Base-by-base conservation (phyloP, 2,329 filamentous ascomycete species). In the Colletotrichum sp. region DNA sequence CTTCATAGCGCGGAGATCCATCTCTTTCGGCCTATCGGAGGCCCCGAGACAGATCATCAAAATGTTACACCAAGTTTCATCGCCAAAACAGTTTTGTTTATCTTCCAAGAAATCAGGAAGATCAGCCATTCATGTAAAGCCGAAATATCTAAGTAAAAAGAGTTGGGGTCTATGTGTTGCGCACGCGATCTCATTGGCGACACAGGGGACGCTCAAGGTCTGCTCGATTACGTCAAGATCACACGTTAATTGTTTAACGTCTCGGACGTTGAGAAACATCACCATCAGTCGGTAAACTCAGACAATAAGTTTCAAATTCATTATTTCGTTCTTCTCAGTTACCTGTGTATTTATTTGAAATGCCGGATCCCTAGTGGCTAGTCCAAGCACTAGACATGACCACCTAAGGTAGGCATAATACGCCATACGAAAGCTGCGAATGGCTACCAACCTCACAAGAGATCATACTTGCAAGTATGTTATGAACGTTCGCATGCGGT, bases 111-210 rank as follows among this genome's bases (percentile, higher is more conserved):
- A 52, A 22, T 5, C 11, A 3, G 12, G n/a, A 13, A 52, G n/a
- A 52, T 52, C 44, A 2, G 11, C 12, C n/a, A 5, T 22, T 52
- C 12, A 2, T 52, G 6, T n/a, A n/a, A n/a, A n/a, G n/a, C n/a
- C n/a, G n/a, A n/a, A n/a, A n/a, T n/a, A n/a, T n/a, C n/a, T n/a
- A n/a, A n/a, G 1, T 25, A 52, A 52, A 49, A 52, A 11, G n/a
- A 22, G 44, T 52, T n/a, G n/a, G 7, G 0, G 44, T 2, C 44
- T 22, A n/a, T 1, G 0, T 25, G 22, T 13, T 13, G n/a, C 44
- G 44, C 11, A 22, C n/a, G 44, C 6, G n/a, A 25, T 52, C n/a
- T 22, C 11, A 22, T 22, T 13, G 6, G n/a, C 3, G 0, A 13
- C 11, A 52, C 3, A 13, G 13, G 22, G 19, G 5, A 12, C 2